Evolutionary conservation across 345 rosid genomes (phyloP).

Genomic region (Syzygium aromaticum): DNA sequence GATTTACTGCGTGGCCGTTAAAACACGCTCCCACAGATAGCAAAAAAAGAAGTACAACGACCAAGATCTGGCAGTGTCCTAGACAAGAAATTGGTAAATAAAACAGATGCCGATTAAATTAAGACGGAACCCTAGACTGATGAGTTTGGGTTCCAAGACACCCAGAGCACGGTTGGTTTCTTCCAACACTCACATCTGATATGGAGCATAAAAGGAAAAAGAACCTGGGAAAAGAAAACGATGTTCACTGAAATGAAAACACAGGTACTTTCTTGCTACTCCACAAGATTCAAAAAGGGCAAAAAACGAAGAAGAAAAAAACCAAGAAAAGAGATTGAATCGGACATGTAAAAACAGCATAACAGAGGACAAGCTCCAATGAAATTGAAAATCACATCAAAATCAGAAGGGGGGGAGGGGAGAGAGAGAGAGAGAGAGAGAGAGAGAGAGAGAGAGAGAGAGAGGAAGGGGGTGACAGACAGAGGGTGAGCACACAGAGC

Average conservation of each 20-base stretch:
- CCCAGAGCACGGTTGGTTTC: not conserved
- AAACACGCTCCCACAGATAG: not conserved
- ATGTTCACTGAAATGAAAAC: not conserved
- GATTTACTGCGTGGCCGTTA: not conserved
- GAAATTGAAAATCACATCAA: not conserved
- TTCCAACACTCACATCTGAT: not conserved
- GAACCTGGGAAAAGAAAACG: not conserved
- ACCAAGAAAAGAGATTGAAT: not conserved
- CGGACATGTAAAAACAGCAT: not conserved
- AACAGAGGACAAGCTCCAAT: not conserved
- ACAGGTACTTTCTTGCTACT: not conserved
- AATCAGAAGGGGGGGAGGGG: not conserved
- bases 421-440: not conserved
- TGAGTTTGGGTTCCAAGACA: not conserved
- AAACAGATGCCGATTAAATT: not conserved
- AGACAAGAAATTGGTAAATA: not conserved
- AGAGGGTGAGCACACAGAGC: constrained; percentile 28
- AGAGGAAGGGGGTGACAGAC: constrained; percentile 18
- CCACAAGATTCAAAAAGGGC: not conserved
- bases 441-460: constrained; percentile 4
- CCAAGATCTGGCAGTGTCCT: not conserved
- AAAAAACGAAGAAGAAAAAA: not conserved
- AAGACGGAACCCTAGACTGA: not conserved
- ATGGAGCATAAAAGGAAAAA: not conserved
- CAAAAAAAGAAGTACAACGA: not conserved